Conservation (phyloP, 2,329 filamentous ascomycete species). For the Penicillium psychrosexuale region DNA sequence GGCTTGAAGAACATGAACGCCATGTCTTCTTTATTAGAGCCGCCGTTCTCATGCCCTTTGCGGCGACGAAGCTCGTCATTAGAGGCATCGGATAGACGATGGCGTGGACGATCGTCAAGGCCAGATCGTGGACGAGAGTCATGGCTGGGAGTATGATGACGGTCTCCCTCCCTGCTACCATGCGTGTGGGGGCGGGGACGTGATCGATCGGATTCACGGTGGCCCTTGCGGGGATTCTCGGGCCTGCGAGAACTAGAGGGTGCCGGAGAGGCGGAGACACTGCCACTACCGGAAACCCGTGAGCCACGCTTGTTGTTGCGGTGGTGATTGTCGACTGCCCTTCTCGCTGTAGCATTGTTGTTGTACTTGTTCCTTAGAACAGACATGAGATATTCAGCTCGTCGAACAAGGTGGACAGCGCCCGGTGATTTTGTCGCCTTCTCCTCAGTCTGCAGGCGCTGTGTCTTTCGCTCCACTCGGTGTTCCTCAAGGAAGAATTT, state of each 20-base stretch:
- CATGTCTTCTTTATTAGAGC: constrained; percentile 38
- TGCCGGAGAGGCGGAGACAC: constrained; percentile 47
- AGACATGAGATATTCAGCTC: constrained; percentile 92
- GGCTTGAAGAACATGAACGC: constrained; percentile 47
- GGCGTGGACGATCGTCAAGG: constrained; percentile 35
- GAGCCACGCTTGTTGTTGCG: constrained; percentile 80
- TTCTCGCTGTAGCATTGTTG: constrained; percentile 68
- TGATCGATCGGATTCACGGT: constrained; percentile 43
- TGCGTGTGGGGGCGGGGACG: constrained; percentile 43
- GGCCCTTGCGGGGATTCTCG: constrained; percentile 34
- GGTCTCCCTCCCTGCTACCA: constrained; percentile 43
- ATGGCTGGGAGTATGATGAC: constrained; percentile 41
- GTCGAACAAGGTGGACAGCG: constrained; percentile 93
- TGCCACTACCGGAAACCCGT: constrained; percentile 35
- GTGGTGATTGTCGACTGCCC: constrained; percentile 85
- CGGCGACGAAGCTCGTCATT: constrained; percentile 37
- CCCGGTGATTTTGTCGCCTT: constrained; percentile 73
- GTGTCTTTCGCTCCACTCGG: constrained; percentile 95
- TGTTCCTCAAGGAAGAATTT: constrained; percentile 98
- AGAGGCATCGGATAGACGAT: constrained; percentile 33
- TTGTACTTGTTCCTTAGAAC: constrained; percentile 84
- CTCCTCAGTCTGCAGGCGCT: constrained; percentile 65
- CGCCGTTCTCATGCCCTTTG: constrained; percentile 39
- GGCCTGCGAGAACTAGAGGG: constrained; percentile 32
- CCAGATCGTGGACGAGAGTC: constrained; percentile 39